Base-by-base conservation (phyloP, 352 stramenopile species). In the Achlya hypogyna region DNA sequence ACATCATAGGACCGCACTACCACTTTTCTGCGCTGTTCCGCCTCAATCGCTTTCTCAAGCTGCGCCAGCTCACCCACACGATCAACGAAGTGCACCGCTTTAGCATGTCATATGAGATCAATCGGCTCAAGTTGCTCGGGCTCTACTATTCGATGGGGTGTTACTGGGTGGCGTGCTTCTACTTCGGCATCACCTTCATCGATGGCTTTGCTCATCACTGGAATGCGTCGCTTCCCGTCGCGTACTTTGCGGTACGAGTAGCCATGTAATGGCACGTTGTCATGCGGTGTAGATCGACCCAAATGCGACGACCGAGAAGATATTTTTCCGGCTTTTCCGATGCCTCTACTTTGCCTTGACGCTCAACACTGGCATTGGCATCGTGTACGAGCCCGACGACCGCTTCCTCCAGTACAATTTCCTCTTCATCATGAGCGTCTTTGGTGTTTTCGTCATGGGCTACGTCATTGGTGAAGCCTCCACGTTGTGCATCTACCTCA, bases 121-220 rank as follows among this genome's bases (percentile, higher is more conserved):
- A 76, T 18, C 65, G 40, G 5, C 28, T 76, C 20, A 49, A 43
- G 22, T 56, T 76, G 5, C 73, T 76, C 29, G 56, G 71, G 6
- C 59, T 78, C 8, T 67, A 67, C 60, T 67, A 67, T 58, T 67
- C 43, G 14, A 67, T 67, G 9, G 22, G 51, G 23, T 34, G 60
- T 23, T 67, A 67, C 42, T 67, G 60, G 60, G 34, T 49, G 22
- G 73, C 73, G 10, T 78, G 73, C 23, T 45, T 10, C 4, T 76
- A 71, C 59, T 78, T 76, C 54, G 63, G 67, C 5, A 22, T 76
- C 0, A 76, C 71, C 0, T 51, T 71, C 20, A 27, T 74, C 18
- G 67, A 74, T 32, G 73, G 73, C 1, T 76, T 78, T 40, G 53
- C 10, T 14, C 12, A 25, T 18, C 14, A 65, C 70, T 54, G 31